Base-by-base conservation (phyloP, 2,329 filamentous ascomycete species). In the Stromatinia cepivora region DNA sequence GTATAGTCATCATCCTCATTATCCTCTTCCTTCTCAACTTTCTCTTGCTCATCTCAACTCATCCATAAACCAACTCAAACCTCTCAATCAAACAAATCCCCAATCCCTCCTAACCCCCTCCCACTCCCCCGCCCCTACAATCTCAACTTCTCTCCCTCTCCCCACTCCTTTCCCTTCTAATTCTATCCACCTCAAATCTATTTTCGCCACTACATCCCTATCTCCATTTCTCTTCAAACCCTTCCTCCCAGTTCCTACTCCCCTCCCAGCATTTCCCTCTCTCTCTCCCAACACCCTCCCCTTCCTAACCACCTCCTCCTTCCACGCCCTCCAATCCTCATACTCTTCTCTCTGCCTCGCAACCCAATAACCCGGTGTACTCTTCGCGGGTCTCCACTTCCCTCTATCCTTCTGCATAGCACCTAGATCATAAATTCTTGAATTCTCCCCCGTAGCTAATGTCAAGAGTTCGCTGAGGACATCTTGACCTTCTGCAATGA, bases 281-380 rank as follows among this genome's bases (percentile, higher is more conserved):
- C 73, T 72, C 61, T 77, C 73, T 31, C 72, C 71, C 66, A 86
- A 77, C 9, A 81, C 79, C 66, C 78, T 77, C 3, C 82, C 83
- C 80, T 88, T 89, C 76, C 82, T 81, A 15, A 86, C 75, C 46
- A 89, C 84, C 9, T 82, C 81, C 34, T 82, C 81, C 74, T 85
- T 82, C 88, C 88, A 90, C 70, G 80, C 79, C 74, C 82, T 83
- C 88, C 87, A 90, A 1, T 83, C 81, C 34, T 85, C 88, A 75
- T 86, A 90, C 72, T 91, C 86, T 79, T 92, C 90, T 69, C 82
- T 84, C 77, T 89, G 86, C 77, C 83, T 85, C 25, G 88, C 88
- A 13, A 88, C 87, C 71, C 89, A 87, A 79, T 88, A 92, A 76
- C 87, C 85, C 5, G 89, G 86, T 58, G 88, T 91, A 52, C 82